A percentile compares a stretch with the other conserved stretches of the same genome.
Conservation (phyloP, 2,329 filamentous ascomycete species). For the Remersonia thermophila region DNA sequence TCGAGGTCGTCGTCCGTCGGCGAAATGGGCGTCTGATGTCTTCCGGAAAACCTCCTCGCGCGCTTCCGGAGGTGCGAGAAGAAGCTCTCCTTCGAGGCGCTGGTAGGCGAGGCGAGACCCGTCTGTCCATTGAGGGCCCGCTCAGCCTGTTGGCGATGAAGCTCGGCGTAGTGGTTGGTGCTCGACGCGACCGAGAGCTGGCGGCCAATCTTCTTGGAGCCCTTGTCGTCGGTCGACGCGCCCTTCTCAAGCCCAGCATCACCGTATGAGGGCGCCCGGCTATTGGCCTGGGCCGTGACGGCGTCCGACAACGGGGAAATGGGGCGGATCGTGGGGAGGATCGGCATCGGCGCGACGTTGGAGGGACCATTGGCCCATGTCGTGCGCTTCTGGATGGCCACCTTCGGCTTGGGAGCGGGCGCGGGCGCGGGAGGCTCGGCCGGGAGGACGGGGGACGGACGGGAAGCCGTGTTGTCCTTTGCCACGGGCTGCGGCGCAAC, state of each 20-base stretch:
- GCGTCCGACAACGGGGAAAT: conserved; percentile 94
- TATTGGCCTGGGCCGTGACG: conserved; percentile 78
- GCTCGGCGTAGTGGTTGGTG: conserved; percentile 83
- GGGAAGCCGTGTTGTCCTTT: conserved; percentile 31
- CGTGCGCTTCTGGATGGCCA: conserved; percentile 63
- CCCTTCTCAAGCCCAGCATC: conserved; percentile 13
- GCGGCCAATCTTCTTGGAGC: conserved; percentile 81
- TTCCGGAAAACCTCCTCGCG: conserved; percentile 80
- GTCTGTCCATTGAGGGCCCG: conserved; percentile 73
- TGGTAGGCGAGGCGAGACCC: conserved; percentile 63
- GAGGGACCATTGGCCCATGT: conserved; percentile 83
- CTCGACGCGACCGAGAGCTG: conserved; percentile 87
- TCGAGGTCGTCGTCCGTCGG: conserved; percentile 78
- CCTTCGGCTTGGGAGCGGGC: conserved; percentile 29
- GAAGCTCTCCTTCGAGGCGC: conserved; percentile 84
- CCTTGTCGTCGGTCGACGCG: conserved; percentile 53
- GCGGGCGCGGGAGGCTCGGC: conserved; percentile 32
- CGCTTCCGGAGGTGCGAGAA: conserved; percentile 95
- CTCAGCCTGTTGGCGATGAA: conserved; percentile 84
- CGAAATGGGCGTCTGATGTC: conserved; percentile 71
- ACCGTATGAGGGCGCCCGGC: conserved; percentile 42
- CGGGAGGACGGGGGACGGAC: conserved; percentile 18
- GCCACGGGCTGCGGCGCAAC: conserved; percentile 29
- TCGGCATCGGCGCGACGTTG: conserved; percentile 83
- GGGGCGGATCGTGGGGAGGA: conserved; percentile 84